phyloP scores from a whole-genome alignment of 768 basidiomycete genomes.

The Suillus brevipes region DNA sequence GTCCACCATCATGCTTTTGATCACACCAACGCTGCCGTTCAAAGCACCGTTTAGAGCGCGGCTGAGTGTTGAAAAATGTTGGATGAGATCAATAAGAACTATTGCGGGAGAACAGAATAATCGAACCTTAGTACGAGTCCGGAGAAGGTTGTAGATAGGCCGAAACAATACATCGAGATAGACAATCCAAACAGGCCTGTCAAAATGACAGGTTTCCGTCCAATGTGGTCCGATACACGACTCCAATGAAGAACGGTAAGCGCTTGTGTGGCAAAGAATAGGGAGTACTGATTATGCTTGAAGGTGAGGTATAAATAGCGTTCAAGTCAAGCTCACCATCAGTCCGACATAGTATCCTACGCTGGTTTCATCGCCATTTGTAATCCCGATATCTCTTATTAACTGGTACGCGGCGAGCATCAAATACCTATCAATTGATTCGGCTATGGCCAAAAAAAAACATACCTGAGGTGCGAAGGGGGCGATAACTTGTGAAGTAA shows the following conservation, averaged over 20 bases:
- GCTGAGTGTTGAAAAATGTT: constrained; percentile 33
- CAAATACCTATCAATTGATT: neutral
- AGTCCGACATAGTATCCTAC: constrained; percentile 79
- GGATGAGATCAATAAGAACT: neutral
- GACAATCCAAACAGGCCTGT: constrained; percentile 65
- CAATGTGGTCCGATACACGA: constrained; percentile 66
- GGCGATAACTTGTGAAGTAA: constrained; percentile 74
- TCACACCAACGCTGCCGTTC: constrained; percentile 69
- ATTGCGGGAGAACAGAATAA: neutral
- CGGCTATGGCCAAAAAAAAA: neutral
- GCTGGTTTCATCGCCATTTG: constrained; percentile 64
- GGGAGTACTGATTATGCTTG: constrained; percentile 55
- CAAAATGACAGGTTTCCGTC: constrained; percentile 75
- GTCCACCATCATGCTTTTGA: constrained; percentile 75
- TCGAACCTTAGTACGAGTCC: constrained; percentile 51
- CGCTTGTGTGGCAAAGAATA: constrained; percentile 78
- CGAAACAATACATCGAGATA: constrained; percentile 72
- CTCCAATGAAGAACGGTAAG: constrained; percentile 76
- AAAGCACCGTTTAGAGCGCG: constrained; percentile 70
- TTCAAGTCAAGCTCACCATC: constrained; percentile 45
- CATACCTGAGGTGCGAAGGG: constrained; percentile 74
- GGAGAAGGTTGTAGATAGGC: constrained; percentile 71
- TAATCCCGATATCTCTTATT: constrained; percentile 65
- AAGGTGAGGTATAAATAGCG: neutral
- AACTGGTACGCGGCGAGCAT: constrained; percentile 40